A percentile compares a stretch with the other conserved stretches of the same genome.
Conservation (phyloP, 176 grass and related monocot species). For the Eremochloa ophiuroides region DNA sequence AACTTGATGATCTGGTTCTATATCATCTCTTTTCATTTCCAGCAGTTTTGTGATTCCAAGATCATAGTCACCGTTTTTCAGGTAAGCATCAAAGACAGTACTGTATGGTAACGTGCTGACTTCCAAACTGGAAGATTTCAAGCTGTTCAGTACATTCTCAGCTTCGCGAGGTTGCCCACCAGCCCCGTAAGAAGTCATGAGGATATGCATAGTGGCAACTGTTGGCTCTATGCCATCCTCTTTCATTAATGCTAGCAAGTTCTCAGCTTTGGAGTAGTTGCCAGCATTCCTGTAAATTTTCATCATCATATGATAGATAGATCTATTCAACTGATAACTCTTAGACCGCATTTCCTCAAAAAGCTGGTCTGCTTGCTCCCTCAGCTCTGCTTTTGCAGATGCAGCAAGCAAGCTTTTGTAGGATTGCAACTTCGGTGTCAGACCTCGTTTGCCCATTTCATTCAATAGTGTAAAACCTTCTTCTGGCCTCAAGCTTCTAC, state of each 20-base stretch:
- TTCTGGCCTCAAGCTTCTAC: constrained; percentile 73
- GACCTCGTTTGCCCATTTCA: constrained; percentile 67
- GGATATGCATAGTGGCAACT: constrained; percentile 85
- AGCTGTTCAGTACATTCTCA: constrained; percentile 78
- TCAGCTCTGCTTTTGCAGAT: constrained; percentile 68
- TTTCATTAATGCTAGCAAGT: constrained; percentile 77
- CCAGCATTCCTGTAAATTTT: constrained; percentile 84
- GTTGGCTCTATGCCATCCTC: constrained; percentile 72
- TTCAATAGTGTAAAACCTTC: constrained; percentile 80
- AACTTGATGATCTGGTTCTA: constrained; percentile 86
- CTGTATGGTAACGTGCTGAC: constrained; percentile 75
- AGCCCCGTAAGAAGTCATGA: constrained; percentile 87
- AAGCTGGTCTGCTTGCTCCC: constrained; percentile 82
- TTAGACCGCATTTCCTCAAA: constrained; percentile 69
- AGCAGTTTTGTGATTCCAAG: constrained; percentile 64
- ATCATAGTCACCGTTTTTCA: constrained; percentile 78
- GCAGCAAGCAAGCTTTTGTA: constrained; percentile 91
- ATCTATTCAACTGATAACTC: constrained; percentile 65
- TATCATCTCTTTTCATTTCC: constrained; percentile 75
- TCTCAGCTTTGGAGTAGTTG: constrained; percentile 75
- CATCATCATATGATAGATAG: constrained; percentile 90
- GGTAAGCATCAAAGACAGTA: constrained; percentile 82
- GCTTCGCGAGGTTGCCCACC: constrained; percentile 68
- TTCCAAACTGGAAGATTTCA: constrained; percentile 69
- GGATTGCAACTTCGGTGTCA: constrained; percentile 73